A percentile compares a stretch with the other conserved stretches of the same genome.
These are phyloP conservation scores for Tetrahymena elliotti DNA, from an alignment of 73 alveolate species.

Conservation along the genomic window DNA sequence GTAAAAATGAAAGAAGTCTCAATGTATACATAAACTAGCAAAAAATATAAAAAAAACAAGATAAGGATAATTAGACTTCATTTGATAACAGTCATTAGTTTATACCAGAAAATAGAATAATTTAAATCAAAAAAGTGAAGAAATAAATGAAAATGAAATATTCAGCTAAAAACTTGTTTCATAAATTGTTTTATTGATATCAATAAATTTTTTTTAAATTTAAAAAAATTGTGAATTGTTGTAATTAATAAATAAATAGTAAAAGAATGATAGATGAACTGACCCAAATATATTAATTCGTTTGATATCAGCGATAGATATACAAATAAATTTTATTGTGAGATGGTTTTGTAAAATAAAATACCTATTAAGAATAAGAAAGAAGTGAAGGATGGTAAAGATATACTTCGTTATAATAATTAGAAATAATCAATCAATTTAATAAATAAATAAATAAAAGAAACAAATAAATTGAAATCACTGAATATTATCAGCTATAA, in stretches of 20 bases:
- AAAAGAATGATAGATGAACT: background rate
- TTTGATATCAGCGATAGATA: background rate
- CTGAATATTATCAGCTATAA: background rate
- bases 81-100: too few species aligned
- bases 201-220: background rate
- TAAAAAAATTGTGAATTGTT: background rate
- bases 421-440: background rate
- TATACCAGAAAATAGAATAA: too few species aligned
- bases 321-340: background rate
- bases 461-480: background rate
- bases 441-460: background rate
- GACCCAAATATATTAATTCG: background rate
- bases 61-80: too few species aligned
- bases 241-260: background rate
- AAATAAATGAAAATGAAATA: too few species aligned
- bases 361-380: background rate
- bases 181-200: too few species aligned
- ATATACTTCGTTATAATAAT: background rate
- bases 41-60: too few species aligned
- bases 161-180: too few species aligned
- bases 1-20: too few species aligned
- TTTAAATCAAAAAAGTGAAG: too few species aligned
- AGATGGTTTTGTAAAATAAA: background rate
- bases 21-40: too few species aligned
- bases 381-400: background rate